A percentile compares a stretch with the other conserved stretches of the same genome.
These are phyloP conservation scores for Thermomyces lanuginosus DNA, from an alignment of 2,329 filamentous ascomycete species.

Conservation along the genomic window DNA sequence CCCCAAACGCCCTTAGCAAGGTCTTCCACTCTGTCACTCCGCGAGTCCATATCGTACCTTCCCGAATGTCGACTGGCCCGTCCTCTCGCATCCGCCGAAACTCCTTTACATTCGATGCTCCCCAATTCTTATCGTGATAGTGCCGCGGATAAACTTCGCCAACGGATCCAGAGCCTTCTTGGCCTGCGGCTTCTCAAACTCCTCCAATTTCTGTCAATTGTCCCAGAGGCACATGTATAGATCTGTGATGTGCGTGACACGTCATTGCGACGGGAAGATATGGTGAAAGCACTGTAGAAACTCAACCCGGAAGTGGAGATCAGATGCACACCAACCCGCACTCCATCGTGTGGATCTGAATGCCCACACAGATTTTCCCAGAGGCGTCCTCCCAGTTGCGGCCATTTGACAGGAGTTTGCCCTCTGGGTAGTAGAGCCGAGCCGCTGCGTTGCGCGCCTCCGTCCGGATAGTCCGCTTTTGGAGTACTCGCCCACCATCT, in stretches of 20 bases:
- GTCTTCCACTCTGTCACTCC: conserved; percentile 33
- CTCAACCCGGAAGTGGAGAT: conserved; percentile 38
- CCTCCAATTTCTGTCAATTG: conserved; percentile 26
- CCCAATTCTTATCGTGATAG: conserved; percentile 13
- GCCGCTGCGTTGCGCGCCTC: conserved; percentile 29
- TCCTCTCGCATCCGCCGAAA: conserved; percentile 31
- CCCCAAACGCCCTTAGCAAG: conserved; percentile 9
- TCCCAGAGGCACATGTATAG: conserved; percentile 42
- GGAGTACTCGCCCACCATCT: conserved; percentile 31
- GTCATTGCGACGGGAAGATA: conserved; percentile 31
- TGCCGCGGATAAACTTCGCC: conserved; percentile 14
- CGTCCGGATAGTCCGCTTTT: conserved; percentile 36
- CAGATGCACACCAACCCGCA: conserved; percentile 34
- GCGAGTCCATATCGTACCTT: conserved; percentile 32
- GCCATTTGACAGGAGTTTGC: conserved; percentile 23
- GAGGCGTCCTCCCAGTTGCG: conserved; percentile 37
- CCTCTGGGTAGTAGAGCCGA: conserved; percentile 27
- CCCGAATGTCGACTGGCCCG: conserved; percentile 31
- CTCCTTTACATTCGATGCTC: conserved; percentile 14
- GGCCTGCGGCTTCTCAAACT: conserved; percentile 30
- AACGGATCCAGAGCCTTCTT: conserved; percentile 15
- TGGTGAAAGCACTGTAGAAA: conserved; percentile 33
- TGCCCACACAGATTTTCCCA: conserved; percentile 39
- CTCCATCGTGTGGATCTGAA: conserved; percentile 39
- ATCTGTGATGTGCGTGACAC: conserved; percentile 40